Evolutionary conservation across 2,329 filamentous ascomycete genomes (phyloP).

Genomic region (Reticulascus tulasneorum): DNA sequence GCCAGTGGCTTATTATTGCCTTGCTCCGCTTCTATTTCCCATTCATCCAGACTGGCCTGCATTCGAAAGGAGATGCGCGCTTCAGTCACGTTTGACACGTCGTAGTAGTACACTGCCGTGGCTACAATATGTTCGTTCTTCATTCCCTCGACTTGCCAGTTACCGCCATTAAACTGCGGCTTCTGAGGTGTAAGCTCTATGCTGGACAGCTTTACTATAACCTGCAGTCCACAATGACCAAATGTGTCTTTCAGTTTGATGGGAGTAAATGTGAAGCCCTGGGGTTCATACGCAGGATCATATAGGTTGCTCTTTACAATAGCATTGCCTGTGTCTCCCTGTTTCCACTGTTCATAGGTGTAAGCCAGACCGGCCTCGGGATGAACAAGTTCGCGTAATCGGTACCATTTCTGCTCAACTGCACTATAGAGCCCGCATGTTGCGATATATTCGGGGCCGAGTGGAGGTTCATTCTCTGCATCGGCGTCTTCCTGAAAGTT

Average conservation of each 20-base stretch:
- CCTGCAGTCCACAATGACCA: not conserved
- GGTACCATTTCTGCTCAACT: too few relatives aligned
- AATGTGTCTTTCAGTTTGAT: not conserved
- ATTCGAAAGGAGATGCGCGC: conserved; percentile 2
- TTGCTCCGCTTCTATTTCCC: too few relatives aligned
- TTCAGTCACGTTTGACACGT: conserved; percentile 23
- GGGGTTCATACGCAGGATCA: not conserved
- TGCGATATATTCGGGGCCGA: too few relatives aligned
- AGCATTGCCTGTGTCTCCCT: not conserved
- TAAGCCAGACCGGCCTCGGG: too few relatives aligned
- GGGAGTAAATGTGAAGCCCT: not conserved
- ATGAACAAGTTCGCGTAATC: too few relatives aligned
- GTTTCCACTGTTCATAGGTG: too few relatives aligned
- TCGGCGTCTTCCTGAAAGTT: too few relatives aligned
- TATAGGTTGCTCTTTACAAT: not conserved
- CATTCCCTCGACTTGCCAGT: conserved; percentile 2
- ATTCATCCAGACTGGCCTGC: not conserved
- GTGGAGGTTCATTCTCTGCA: too few relatives aligned
- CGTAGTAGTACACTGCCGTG: conserved; percentile 23
- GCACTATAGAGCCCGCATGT: too few relatives aligned
- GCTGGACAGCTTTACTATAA: conserved; percentile 1
- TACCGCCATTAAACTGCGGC: not conserved
- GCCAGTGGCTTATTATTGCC: not conserved
- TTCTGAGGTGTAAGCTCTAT: not conserved
- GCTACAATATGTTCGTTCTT: conserved; percentile 21